Base-by-base conservation (phyloP, 257 asterid species). In the Lithospermum erythrorhizon region DNA sequence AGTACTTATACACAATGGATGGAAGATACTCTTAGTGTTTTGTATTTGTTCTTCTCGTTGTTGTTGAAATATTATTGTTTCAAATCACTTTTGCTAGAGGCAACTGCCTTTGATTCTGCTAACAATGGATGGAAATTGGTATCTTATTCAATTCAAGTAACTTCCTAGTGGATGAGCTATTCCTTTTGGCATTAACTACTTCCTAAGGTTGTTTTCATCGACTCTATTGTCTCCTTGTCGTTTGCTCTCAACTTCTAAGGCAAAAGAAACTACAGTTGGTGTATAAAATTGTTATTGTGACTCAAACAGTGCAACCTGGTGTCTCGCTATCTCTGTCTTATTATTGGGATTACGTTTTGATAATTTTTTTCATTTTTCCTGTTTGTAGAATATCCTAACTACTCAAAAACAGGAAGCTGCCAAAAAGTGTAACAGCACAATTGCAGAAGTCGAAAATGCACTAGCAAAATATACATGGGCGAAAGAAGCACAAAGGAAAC, bases 391-490 rank as follows among this genome's bases (percentile, higher is more conserved):
- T 65, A 76, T 90, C 59, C 76, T 68, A 68, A 62, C 76, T 53
- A 68, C 60, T 49, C 95, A 90, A 35, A 90, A 87, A 71, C 67
- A 63, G 74, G 94, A 79, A 65, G 88, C 90, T 35, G 95, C 96
- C 32, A 82, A 81, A 66, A 79, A 81, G 30, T 87, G 90, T 59
- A 83, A 87, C 19, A 86, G 97, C 80, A 84, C 95, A 3, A 48
- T 89, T 55, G 65, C 73, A 54, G 97, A 87, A 15, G 85, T 89
- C 59, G 95, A 89, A 66, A 82, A 63, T 71, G 68, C 85, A 49
- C 63, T 89, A 58, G 73, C 97, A 32, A 89, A 84, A 77, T 89
- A 81, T 73, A 81, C 90, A 54, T 89, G 97, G 97, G 95, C 95
- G 21, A 89, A 84, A 78, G 78, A 73, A 66, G 97, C 97, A 32